Conservation (phyloP, 2,329 filamentous ascomycete genomes). For the Neurospora sp. region DNA sequence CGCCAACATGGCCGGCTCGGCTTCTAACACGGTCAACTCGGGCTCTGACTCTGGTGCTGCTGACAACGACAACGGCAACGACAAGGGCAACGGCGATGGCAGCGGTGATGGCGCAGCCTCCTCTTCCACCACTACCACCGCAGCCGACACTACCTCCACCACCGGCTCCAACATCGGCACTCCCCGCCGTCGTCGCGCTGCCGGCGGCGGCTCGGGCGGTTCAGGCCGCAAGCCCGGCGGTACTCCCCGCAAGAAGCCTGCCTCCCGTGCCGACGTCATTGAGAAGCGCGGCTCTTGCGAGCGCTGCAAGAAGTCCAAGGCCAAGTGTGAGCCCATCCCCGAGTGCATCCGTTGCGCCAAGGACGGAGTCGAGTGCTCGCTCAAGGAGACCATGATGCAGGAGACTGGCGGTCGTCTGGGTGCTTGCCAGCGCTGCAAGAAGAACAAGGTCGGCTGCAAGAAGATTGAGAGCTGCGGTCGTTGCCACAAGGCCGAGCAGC, state of each 20-base stretch:
- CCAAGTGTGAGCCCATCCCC: neutral
- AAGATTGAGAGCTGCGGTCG: neutral
- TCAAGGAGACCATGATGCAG: neutral
- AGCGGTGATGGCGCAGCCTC: neutral
- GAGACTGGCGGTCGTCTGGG: neutral
- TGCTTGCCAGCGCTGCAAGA: slow-evolving; percentile 5
- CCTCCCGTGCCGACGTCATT: neutral
- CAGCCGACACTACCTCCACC: neutral
- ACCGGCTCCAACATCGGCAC: neutral
- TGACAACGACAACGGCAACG: neutral
- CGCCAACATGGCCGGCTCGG: neutral
- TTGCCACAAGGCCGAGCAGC: slow-evolving; percentile 1
- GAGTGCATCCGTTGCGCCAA: slow-evolving; percentile 2
- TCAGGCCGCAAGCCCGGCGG: neutral
- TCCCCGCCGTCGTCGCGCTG: neutral
- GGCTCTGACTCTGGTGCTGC: neutral
- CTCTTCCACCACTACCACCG: neutral
- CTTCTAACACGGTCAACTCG: neutral
- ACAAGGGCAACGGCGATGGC: neutral
- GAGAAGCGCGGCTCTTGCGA: slow-evolving; percentile 2
- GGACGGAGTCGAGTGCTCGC: neutral
- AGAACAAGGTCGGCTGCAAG: slow-evolving; percentile 2
- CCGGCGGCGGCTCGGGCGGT: neutral
- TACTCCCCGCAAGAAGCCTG: neutral
- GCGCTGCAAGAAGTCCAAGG: slow-evolving; percentile 3